Evolutionary conservation across 2,329 filamentous ascomycete genomes (phyloP), one percentile per base, ranked within the genome.

Genomic region (Eurotiales sp.): DNA sequence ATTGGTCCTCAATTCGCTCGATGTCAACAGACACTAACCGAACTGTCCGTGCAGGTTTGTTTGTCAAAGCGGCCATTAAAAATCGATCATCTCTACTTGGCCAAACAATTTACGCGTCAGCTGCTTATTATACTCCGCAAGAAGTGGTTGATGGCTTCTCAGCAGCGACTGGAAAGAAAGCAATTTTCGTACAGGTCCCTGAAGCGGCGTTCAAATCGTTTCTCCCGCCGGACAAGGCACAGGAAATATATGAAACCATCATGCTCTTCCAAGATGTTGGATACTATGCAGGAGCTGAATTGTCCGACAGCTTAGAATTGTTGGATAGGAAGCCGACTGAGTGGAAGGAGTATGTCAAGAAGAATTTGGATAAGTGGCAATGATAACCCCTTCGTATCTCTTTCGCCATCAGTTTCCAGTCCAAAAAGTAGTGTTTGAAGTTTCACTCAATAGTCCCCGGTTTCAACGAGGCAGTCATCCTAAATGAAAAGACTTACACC

Each of bases 211-310:
- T 63, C 47, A 64, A 62, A 37, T 59, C 57, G 1, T 58, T 59
- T 15, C 30, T 68, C 6, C 59, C 61, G 2, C n/a, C 54, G 2
- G 40, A 51, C 11, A 44, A 59, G 2, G 61, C 70, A 58, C 41
- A 77, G 51, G 80, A 83, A 61, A 51, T 82, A 60, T 64, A 77
- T 29, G 74, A 82, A 63, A 83, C 80, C 54, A 74, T 80, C 63
- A 64, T 73, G 36, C 66, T 83, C 42, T 63, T 82, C 52, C 68
- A 75, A 49, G 71, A 77, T 19, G 76, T 71, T 25, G 79, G 79
- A 0, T 83, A 83, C 56, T 83, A 73, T 58, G 73, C 72, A 4
- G 76, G 76, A 8, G 74, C 57, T 19, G 50, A 55, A 25, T 51
- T 67, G 19, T 56, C 58, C 8, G 56, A 60, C 5, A 65, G 58